Evolutionary conservation across 305 asterid genomes (phyloP).

Genomic region (Plantago lanceolata): DNA sequence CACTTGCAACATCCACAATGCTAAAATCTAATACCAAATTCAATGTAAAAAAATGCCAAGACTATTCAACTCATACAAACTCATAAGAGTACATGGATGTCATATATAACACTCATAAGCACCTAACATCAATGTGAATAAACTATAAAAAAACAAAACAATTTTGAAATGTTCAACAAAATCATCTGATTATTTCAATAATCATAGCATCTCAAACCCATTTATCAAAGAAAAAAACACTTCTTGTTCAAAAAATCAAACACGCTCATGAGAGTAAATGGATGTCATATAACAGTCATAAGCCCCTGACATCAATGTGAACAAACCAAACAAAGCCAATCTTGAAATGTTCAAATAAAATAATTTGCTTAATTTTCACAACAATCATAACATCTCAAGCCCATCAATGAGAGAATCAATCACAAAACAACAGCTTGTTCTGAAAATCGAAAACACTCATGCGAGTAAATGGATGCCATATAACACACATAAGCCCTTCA

Average conservation of each 20-base stretch:
- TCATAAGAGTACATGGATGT: not conserved
- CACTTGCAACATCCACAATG: not conserved
- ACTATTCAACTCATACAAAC: not conserved
- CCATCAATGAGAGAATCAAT: not conserved
- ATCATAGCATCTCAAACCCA: not conserved
- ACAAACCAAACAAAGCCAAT: not conserved
- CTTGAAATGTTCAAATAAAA: not conserved
- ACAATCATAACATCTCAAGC: not conserved
- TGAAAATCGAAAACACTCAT: not conserved
- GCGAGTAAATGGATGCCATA: not conserved
- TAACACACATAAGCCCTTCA: not conserved
- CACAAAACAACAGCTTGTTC: not conserved
- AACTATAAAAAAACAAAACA: not conserved
- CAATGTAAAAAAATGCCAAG: not conserved
- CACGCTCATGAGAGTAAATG: not conserved
- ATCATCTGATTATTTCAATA: no score
- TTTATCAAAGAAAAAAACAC: no score
- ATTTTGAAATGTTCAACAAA: not conserved
- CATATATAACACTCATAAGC: not conserved
- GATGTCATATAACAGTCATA: not conserved
- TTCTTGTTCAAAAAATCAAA: not conserved
- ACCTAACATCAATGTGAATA: constrained; percentile 3
- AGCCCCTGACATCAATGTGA: not conserved
- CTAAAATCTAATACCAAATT: no score
- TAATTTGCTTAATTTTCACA: no score